A percentile compares a stretch with the other conserved stretches of the same genome.
Conservation (phyloP, 371 early-diverging fungal species). For the Syncephalis fuscata region DNA sequence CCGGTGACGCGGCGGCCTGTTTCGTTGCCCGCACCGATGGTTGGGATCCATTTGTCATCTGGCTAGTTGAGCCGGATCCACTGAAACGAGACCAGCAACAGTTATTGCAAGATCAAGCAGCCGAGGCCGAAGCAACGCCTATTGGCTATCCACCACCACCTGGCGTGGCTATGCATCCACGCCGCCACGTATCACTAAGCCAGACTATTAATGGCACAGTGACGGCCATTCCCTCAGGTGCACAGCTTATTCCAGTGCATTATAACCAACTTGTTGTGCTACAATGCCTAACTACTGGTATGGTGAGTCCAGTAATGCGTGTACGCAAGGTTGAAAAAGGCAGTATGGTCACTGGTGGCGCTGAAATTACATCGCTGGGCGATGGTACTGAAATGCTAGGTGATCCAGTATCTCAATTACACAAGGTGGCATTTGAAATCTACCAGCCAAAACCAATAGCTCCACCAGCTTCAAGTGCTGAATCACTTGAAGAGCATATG, state of each 20-base stretch:
- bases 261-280: conserved; percentile 71
- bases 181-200: conserved; percentile 15
- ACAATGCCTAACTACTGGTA: conserved; percentile 63
- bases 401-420: conserved; percentile 76
- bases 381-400: conserved; percentile 17
- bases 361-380: not conserved
- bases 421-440: conserved; percentile 80
- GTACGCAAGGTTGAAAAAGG: conserved; percentile 72
- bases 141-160: conserved; percentile 52
- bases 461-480: conserved; percentile 14
- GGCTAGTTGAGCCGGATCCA: conserved; percentile 47
- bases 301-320: conserved; percentile 67
- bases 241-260: conserved; percentile 40
- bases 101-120: conserved; percentile 18
- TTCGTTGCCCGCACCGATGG: conserved; percentile 60
- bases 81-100: conserved; percentile 14
- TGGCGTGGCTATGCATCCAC: conserved; percentile 47
- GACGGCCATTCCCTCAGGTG: conserved; percentile 5
- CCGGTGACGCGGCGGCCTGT: conserved; percentile 24
- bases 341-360: conserved; percentile 55
- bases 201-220: conserved; percentile 6
- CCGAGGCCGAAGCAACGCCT: conserved; percentile 57
- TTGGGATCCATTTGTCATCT: conserved; percentile 83
- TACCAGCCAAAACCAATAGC: conserved; percentile 14
- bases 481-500: no score